Conservation (phyloP, 768 basidiomycete species). For the Neoboletus subvelutipes region DNA sequence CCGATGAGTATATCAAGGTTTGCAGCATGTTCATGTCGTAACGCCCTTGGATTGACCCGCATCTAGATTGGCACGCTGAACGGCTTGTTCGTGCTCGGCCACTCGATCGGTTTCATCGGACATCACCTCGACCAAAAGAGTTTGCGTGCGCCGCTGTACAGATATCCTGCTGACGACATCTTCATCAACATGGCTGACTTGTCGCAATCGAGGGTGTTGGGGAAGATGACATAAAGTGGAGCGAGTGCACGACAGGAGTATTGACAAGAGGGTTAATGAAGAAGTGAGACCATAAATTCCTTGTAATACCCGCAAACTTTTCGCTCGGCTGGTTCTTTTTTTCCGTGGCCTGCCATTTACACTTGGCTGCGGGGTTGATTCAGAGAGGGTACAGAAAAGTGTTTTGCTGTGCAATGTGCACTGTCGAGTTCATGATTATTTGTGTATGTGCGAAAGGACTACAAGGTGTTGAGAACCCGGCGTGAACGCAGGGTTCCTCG, state of each 20-base stretch:
- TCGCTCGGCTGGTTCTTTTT: not conserved
- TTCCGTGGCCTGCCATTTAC: not conserved
- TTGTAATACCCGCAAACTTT: conserved; percentile 21
- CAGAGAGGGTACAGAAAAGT: not conserved
- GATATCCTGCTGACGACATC: conserved; percentile 93
- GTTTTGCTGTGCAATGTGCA: not conserved
- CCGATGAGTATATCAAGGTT: conserved; percentile 93
- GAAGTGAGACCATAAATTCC: conserved; percentile 11
- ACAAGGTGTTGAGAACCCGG: no score
- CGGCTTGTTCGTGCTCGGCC: conserved; percentile 95
- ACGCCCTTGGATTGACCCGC: not conserved
- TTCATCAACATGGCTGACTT: conserved; percentile 93
- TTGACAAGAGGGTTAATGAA: not conserved
- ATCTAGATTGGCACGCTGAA: conserved; percentile 83
- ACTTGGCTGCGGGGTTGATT: not conserved
- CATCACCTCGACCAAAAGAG: conserved; percentile 97
- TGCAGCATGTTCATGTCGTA: not conserved
- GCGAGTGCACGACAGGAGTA: not conserved
- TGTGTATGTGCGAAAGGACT: no score
- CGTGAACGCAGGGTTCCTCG: no score
- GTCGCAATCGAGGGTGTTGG: conserved; percentile 77
- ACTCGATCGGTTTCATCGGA: conserved; percentile 97
- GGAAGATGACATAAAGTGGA: conserved; percentile 29
- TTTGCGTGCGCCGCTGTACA: conserved; percentile 88
- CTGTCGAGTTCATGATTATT: not conserved